phyloP scores from a whole-genome alignment of 768 basidiomycete species.

The Gloeopeniophorella convolvens region DNA sequence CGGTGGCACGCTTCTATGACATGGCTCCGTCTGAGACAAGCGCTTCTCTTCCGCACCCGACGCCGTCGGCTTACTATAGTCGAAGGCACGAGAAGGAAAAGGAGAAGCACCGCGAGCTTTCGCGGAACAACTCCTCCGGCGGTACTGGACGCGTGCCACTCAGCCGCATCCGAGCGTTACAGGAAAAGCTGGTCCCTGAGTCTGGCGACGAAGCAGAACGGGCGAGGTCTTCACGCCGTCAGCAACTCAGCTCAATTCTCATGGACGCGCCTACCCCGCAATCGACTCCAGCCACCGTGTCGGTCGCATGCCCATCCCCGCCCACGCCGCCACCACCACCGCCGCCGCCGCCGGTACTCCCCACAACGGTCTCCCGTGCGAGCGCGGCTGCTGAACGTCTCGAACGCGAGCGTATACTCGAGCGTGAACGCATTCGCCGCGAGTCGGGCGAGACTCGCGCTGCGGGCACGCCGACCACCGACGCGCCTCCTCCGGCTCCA shows the following conservation, averaged over 20 bases:
- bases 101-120: constrained; percentile 19
- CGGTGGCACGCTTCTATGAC: constrained; percentile 18
- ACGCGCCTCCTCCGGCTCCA: neutral
- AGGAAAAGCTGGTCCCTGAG: constrained; percentile 17
- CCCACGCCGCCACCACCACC: neutral
- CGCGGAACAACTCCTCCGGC: constrained; percentile 21
- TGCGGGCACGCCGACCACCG: neutral
- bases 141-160: constrained; percentile 13
- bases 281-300: constrained; percentile 6
- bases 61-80: constrained; percentile 18
- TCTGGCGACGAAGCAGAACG: constrained; percentile 21
- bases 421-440: constrained; percentile 18
- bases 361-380: constrained; percentile 16
- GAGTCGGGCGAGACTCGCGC: constrained; percentile 15
- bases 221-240: constrained; percentile 9
- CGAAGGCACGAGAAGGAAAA: constrained; percentile 20
- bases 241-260: constrained; percentile 11
- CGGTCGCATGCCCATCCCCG: neutral
- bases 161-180: constrained; percentile 12
- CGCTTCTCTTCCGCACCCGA: constrained; percentile 18
- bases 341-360: neutral
- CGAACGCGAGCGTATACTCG: no score
- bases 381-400: constrained; percentile 15
- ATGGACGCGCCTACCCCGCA: constrained; percentile 15
- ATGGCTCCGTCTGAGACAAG: constrained; percentile 12